phyloP scores from a whole-genome alignment of 495 filamentous ascomycete species.

The Annulohypoxylon nitens region DNA sequence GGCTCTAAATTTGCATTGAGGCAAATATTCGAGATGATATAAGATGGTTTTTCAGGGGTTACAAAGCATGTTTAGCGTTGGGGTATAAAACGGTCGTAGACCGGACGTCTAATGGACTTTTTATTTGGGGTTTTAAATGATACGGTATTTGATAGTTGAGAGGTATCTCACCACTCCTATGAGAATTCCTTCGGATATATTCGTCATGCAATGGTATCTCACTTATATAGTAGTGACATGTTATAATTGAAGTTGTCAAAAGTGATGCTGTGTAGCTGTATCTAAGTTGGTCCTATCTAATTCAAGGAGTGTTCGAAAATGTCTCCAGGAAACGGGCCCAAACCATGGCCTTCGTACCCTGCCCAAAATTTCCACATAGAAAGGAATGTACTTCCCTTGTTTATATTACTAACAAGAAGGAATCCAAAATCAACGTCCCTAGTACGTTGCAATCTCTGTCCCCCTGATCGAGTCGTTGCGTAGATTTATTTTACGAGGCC shows the following conservation, averaged over 20 bases:
- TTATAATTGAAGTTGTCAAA: background rate
- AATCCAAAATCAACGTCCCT: background rate
- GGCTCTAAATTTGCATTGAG: background rate
- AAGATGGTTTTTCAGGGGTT: background rate
- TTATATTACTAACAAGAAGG: too few relatives aligned
- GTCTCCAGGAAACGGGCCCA: too few relatives aligned
- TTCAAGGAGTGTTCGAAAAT: constrained; percentile 4
- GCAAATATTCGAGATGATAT: background rate
- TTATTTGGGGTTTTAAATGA: background rate
- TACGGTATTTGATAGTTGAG: background rate
- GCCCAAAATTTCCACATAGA: background rate
- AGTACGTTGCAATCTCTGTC: background rate
- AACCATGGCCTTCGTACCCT: background rate
- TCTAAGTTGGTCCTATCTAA: constrained; percentile 3
- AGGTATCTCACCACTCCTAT: background rate
- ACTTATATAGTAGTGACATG: background rate
- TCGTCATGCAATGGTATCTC: background rate
- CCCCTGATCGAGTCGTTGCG: too few relatives aligned
- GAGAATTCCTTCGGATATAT: background rate
- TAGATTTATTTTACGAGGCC: too few relatives aligned
- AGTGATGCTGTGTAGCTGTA: constrained; percentile 6
- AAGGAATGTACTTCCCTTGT: background rate
- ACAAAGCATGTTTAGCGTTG: constrained; percentile 3
- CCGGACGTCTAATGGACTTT: constrained; percentile 16
- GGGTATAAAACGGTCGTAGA: background rate